Conservation (phyloP, 805 yeast genomes). For the Lipomyces oligophaga region DNA sequence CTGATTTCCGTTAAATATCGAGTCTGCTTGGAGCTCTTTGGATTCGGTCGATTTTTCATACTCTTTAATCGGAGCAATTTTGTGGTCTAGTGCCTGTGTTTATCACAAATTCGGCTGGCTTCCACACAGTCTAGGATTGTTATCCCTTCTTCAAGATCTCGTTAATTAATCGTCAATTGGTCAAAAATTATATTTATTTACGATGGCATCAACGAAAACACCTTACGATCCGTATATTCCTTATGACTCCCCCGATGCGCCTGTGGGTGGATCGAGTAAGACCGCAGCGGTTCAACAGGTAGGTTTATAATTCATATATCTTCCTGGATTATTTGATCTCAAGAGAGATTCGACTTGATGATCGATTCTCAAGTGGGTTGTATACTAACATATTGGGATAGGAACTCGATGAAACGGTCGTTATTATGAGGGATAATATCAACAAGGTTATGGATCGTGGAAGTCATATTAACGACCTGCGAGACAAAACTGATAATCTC, state of each 20-base stretch:
- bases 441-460: constrained; percentile 93
- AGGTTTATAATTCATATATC: constrained; percentile 41
- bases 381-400: constrained; percentile 24
- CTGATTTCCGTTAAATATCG: too few relatives aligned
- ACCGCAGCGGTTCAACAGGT: constrained; percentile 83
- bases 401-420: constrained; percentile 94
- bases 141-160: too few relatives aligned
- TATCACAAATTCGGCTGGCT: too few relatives aligned
- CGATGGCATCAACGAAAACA: constrained; percentile 22
- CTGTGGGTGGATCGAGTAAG: constrained; percentile 47
- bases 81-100: too few relatives aligned
- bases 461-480: constrained; percentile 85
- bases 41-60: too few relatives aligned
- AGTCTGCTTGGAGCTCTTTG: too few relatives aligned
- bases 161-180: neutral
- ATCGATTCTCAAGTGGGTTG: neutral
- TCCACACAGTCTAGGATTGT: too few relatives aligned
- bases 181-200: neutral
- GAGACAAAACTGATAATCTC: constrained; percentile 87
- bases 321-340: constrained; percentile 34
- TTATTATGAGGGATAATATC: constrained; percentile 95
- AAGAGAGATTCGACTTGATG: neutral
- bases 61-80: too few relatives aligned
- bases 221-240: constrained; percentile 88
- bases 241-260: constrained; percentile 35